phyloP scores from a whole-genome alignment of 2,329 filamentous ascomycete species.

The Microdochium trichocladiopsis region DNA sequence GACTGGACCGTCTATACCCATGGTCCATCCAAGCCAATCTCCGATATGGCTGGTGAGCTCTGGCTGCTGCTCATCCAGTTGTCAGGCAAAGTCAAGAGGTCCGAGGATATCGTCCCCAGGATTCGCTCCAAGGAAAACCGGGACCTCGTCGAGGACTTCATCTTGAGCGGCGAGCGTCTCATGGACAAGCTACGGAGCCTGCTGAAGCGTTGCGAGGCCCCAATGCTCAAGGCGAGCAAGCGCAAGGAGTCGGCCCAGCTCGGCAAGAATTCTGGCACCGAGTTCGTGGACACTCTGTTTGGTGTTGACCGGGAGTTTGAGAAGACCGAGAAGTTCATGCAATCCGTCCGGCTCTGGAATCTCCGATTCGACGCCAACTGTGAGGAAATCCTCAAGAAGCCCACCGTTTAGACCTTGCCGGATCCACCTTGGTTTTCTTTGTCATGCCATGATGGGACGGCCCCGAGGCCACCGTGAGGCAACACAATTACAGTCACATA shows the following conservation, averaged over 20 bases:
- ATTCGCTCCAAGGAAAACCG: conserved; percentile 68
- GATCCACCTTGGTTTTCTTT: background rate
- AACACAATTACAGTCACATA: background rate
- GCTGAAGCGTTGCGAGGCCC: conserved; percentile 85
- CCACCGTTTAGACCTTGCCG: conserved; percentile 37
- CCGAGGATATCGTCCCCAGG: conserved; percentile 67
- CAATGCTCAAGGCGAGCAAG: conserved; percentile 88
- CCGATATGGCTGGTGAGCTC: conserved; percentile 87
- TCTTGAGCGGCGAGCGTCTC: conserved; percentile 79
- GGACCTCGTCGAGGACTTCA: conserved; percentile 84
- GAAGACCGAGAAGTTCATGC: conserved; percentile 90
- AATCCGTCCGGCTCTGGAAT: conserved; percentile 79
- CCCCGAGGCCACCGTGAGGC: background rate
- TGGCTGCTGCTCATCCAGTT: conserved; percentile 94
- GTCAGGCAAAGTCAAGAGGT: conserved; percentile 86
- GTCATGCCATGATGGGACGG: background rate
- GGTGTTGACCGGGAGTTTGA: conserved; percentile 84
- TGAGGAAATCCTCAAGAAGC: conserved; percentile 71
- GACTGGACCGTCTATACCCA: conserved; percentile 97
- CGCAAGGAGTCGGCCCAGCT: conserved; percentile 63
- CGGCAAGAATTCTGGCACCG: conserved; percentile 85
- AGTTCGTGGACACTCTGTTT: conserved; percentile 95
- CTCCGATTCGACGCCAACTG: conserved; percentile 95
- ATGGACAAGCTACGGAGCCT: conserved; percentile 79
- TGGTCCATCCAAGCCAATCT: conserved; percentile 72